Evolutionary conservation across 1,284 basidiomycete species (phyloP).

Genomic region (Cryptococcus sp.): DNA sequence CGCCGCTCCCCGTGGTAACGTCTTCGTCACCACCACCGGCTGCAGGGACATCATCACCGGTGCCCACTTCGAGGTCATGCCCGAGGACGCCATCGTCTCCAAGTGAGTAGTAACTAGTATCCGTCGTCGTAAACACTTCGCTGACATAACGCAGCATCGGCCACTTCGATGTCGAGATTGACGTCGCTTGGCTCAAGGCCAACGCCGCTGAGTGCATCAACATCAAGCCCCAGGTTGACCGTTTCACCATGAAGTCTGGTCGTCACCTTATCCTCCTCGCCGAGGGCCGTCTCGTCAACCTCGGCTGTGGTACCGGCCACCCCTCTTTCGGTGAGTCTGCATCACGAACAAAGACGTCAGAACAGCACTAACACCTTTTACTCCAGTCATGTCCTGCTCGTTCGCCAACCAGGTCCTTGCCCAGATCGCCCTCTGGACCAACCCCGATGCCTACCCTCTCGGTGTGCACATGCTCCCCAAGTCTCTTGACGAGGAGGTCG

Average conservation of each 20-base stretch:
- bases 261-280: conserved; percentile 97
- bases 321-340: conserved; percentile 62
- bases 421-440: conserved; percentile 98
- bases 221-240: conserved; percentile 99
- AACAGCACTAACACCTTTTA: conserved; percentile 23
- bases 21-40: conserved; percentile 98
- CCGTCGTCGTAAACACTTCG: not conserved
- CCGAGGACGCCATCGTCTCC: conserved; percentile 97
- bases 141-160: conserved; percentile 68
- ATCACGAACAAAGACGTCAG: too few species aligned
- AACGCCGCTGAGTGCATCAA: conserved; percentile 84
- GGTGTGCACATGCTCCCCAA: conserved; percentile 97
- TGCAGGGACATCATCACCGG: conserved; percentile 97
- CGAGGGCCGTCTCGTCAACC: conserved; percentile 97
- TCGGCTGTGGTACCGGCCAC: conserved; percentile 89
- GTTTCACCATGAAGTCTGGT: conserved; percentile 87
- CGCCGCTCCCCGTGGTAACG: conserved; percentile 80
- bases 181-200: conserved; percentile 97
- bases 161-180: conserved; percentile 98
- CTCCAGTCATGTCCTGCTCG: conserved; percentile 98
- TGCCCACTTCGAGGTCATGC: conserved; percentile 92
- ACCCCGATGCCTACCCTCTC: conserved; percentile 75
- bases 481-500: conserved; percentile 98
- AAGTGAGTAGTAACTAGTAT: conserved; percentile 63
- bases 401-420: conserved; percentile 99